Conservation (phyloP, 2,329 filamentous ascomycete genomes). For the Chaetomiaceae sp. region DNA sequence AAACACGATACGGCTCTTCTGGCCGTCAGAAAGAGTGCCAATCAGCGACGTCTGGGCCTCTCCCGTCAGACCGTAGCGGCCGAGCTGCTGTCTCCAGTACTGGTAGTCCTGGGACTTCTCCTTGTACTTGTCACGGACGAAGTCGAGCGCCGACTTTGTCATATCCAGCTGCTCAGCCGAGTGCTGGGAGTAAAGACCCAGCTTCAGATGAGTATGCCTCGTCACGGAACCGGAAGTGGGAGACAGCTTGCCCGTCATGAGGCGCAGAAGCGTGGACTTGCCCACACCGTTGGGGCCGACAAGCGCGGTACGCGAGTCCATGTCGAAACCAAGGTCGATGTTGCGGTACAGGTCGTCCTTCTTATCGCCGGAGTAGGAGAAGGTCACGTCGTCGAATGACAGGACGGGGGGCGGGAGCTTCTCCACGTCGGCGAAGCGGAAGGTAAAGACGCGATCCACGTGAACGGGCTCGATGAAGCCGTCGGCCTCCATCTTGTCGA, state of each 20-base stretch:
- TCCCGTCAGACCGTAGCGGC: constrained; percentile 87
- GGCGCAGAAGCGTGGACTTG: constrained; percentile 90
- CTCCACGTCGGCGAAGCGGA: constrained; percentile 97
- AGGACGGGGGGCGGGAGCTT: constrained; percentile 98
- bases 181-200: constrained; percentile 97
- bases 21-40: constrained; percentile 94
- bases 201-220: constrained; percentile 96
- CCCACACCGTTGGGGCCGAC: constrained; percentile 99
- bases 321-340: constrained; percentile 97
- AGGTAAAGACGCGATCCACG: constrained; percentile 85
- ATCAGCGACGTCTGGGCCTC: constrained; percentile 95
- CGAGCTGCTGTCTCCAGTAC: constrained; percentile 98
- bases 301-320: constrained; percentile 96
- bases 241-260: constrained; percentile 94
- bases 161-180: constrained; percentile 97
- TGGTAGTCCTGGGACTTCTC: constrained; percentile 94
- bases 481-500: constrained; percentile 99
- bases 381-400: constrained; percentile 94
- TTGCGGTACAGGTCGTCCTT: constrained; percentile 94
- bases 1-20: constrained; percentile 98
- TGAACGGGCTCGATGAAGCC: constrained; percentile 92
- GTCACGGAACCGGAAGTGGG: constrained; percentile 77
- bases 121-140: constrained; percentile 91
- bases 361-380: constrained; percentile 88
- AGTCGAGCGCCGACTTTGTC: constrained; percentile 95